Base-by-base conservation (phyloP, 2,329 filamentous ascomycete species). In the Huntiella bhutanensis region DNA sequence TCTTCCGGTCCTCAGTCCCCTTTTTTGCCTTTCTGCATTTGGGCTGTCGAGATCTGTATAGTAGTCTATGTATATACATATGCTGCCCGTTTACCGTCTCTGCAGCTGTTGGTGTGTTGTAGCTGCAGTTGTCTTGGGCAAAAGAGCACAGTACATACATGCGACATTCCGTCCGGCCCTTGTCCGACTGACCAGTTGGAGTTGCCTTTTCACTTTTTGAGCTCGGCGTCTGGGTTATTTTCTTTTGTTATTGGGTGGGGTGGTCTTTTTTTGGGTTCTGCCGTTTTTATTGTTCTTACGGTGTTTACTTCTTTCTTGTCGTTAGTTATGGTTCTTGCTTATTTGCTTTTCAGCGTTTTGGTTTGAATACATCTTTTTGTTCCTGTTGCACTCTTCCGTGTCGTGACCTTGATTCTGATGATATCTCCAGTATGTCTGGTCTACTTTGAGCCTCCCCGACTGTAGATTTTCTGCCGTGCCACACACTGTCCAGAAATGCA, bases 271-370 rank as follows among this genome's bases (percentile, higher is more conserved):
- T 33, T 44, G 50, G 45, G 42, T 51, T 49, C 19, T n/a, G 32
- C 42, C 45, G 22, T 47, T 49, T 41, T 36, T 19, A 8, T 45
- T 19, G 17, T 35, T 49, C 16, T 32, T 32, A 49, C 40, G 42
- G 52, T 36, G 49, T 51, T 53, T 52, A 48, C 52, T 53, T 51
- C 47, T 51, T 51, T 52, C 22, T 34, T 7, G n/a, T 17, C 43
- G 19, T 43, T 36, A 44, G 33, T 48, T 5, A 8, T 41, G 2
- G 6, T 40, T 33, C 17, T 10, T 42, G 47, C 16, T 22, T 11
- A 3, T 37, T 37, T 37, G n/a, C 16, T 37, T 16, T 16, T 37
- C 13, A 37, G n/a, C 35, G n/a, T 37, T 37, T 37, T 16, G 16
- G 16, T 37, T 7, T 37, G n/a, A 37, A 13, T 13, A 13, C 35